Evolutionary conservation across 768 basidiomycete genomes (phyloP).

Genomic region (Daedaleopsis sinensis): DNA sequence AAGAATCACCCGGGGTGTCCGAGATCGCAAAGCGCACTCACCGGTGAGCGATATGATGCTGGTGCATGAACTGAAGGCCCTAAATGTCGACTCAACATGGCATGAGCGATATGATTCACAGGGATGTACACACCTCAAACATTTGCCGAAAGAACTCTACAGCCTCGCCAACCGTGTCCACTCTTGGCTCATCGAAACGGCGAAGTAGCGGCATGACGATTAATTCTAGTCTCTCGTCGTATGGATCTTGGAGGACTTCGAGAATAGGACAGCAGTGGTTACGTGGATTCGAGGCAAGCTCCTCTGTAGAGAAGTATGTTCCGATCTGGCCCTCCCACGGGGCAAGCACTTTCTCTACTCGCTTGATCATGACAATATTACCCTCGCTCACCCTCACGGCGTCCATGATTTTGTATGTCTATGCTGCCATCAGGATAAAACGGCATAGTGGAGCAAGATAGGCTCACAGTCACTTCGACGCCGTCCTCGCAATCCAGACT

Average conservation of each 20-base stretch:
- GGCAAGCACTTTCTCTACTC: not conserved
- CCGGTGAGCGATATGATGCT: conserved; percentile 14
- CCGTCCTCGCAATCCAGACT: not conserved
- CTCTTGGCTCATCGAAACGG: not conserved
- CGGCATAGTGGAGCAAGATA: too few relatives aligned
- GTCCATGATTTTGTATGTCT: conserved; percentile 16
- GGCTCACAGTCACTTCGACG: too few relatives aligned
- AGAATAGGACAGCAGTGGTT: conserved; percentile 23
- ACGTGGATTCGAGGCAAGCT: conserved; percentile 2
- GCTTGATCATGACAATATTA: conserved; percentile 2
- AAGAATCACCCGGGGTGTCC: not conserved
- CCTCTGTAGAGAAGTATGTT: not conserved
- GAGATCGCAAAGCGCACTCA: not conserved
- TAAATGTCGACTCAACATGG: not conserved
- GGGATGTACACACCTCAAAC: not conserved
- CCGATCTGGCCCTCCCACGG: conserved; percentile 11
- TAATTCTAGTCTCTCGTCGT: not conserved
- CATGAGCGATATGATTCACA: not conserved
- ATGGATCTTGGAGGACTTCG: conserved; percentile 10
- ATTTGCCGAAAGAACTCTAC: conserved; percentile 1
- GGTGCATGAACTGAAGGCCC: conserved; percentile 25
- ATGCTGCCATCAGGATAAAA: not conserved
- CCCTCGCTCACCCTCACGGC: conserved; percentile 25
- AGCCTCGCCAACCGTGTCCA: conserved; percentile 6
- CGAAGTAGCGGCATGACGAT: conserved; percentile 15